A percentile compares a stretch with the other conserved stretches of the same genome.
Evolutionary conservation across 139 green algal species (phyloP).

Genomic region (Tetraselmis striata): DNA sequence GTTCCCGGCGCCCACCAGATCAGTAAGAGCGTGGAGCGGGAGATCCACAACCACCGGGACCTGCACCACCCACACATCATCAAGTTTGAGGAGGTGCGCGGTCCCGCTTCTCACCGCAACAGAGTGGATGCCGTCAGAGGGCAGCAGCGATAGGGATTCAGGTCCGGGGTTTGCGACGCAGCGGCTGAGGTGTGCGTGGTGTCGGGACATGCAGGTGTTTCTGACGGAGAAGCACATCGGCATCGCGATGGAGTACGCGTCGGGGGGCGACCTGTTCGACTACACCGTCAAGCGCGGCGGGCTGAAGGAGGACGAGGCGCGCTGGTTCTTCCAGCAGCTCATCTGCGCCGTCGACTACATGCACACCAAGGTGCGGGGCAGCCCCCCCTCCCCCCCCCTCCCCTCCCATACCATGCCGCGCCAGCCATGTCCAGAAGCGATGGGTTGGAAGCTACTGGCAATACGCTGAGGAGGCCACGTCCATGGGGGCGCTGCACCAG

Average conservation of each 20-base stretch:
- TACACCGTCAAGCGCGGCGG: conserved; percentile 66
- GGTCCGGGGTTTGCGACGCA: too few relatives aligned
- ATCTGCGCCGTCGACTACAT: conserved; percentile 26
- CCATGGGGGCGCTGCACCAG: too few relatives aligned
- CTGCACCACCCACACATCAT: conserved; percentile 96
- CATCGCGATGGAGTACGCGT: conserved; percentile 93
- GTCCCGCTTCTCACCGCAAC: not conserved
- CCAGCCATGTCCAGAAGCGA: too few relatives aligned
- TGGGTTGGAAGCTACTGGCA: too few relatives aligned
- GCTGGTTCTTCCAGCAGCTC: conserved; percentile 59
- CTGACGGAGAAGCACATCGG: conserved; percentile 74
- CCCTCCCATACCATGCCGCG: too few relatives aligned
- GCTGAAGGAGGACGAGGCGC: conserved; percentile 41
- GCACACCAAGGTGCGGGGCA: not conserved
- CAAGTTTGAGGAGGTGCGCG: conserved; percentile 81
- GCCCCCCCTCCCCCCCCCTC: too few relatives aligned
- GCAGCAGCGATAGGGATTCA: too few relatives aligned
- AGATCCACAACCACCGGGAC: conserved; percentile 93
- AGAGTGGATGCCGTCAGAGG: too few relatives aligned
- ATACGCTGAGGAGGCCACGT: too few relatives aligned
- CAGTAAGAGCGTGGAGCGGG: conserved; percentile 93
- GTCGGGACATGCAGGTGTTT: conserved; percentile 58
- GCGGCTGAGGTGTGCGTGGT: too few relatives aligned
- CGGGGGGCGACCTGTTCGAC: conserved; percentile 92
- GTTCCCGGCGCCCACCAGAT: too few relatives aligned